Conservation (phyloP, 805 yeast species). For the Yamadazyma sp. region DNA sequence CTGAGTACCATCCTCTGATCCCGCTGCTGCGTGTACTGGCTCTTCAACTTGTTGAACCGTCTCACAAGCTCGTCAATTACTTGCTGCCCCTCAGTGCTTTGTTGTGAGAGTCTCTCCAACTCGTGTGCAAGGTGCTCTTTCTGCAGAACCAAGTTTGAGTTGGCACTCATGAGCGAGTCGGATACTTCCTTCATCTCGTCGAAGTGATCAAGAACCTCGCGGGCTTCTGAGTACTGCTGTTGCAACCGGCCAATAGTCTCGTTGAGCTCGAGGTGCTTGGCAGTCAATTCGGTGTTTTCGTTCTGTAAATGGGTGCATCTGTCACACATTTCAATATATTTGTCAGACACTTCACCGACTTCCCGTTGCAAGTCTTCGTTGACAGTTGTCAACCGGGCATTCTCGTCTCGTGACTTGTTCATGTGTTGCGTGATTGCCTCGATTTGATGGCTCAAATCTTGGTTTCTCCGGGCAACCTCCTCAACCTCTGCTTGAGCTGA, state of each 20-base stretch:
- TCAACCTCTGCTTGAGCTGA: not conserved
- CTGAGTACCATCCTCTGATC: too few species aligned
- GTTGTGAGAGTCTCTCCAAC: slow-evolving; percentile 8
- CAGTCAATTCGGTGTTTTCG: not conserved
- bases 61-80: slow-evolving; percentile 3
- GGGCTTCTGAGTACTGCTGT: not conserved
- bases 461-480: not conserved
- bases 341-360: slow-evolving; percentile 1
- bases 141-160: not conserved
- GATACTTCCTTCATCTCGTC: slow-evolving; percentile 6
- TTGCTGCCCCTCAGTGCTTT: not conserved
- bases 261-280: not conserved
- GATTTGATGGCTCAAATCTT: not conserved
- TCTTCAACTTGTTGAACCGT: slow-evolving; percentile 4
- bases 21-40: slow-evolving; percentile 1
- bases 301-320: not conserved
- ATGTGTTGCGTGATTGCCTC: not conserved
- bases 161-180: slow-evolving; percentile 5
- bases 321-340: not conserved
- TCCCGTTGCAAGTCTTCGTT: not conserved
- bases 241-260: not conserved
- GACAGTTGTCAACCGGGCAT: not conserved
- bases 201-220: slow-evolving; percentile 3
- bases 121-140: slow-evolving; percentile 16
- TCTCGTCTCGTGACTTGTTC: not conserved